Percentiles rank a stretch among this genome's conserved stretches.
Evolutionary conservation across 208 protist genomes (phyloP).

Genomic region (Histomonas meleagridis): DNA sequence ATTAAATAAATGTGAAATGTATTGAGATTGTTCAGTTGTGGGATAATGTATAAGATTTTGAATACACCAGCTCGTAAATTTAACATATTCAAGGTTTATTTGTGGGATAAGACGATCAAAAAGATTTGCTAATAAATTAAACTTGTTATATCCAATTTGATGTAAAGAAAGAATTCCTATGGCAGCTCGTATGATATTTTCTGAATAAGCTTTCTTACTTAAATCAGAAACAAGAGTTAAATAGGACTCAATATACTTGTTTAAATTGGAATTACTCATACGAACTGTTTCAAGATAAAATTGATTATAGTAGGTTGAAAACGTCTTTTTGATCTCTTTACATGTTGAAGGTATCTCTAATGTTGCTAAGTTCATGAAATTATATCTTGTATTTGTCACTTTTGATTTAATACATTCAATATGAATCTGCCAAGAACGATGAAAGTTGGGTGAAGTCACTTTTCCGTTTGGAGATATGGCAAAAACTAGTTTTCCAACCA

Average conservation of each 20-base stretch:
- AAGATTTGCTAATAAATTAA: background rate
- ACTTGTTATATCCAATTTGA: background rate
- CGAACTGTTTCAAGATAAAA: slow-evolving; percentile 19
- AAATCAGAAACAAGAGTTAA: background rate
- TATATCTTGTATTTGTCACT: too few species aligned
- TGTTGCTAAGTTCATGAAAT: background rate
- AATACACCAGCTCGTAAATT: slow-evolving; percentile 31
- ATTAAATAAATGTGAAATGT: background rate
- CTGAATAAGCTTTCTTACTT: background rate
- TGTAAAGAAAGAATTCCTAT: background rate
- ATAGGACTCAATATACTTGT: background rate
- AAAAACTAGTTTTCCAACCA: too few species aligned
- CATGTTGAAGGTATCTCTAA: background rate
- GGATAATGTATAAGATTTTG: background rate
- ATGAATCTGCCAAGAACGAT: too few species aligned
- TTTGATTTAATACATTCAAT: too few species aligned
- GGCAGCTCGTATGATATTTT: background rate
- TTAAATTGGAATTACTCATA: background rate
- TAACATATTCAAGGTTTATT: background rate
- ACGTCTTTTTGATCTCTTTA: background rate
- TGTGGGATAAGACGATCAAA: background rate
- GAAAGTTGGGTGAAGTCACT: too few species aligned
- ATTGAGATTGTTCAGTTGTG: background rate
- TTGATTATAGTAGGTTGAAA: background rate
- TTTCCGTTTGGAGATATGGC: too few species aligned